These are phyloP conservation scores for Coemansia sp. DNA, from an alignment of 192 early-diverging fungal species.

Conservation along the genomic window DNA sequence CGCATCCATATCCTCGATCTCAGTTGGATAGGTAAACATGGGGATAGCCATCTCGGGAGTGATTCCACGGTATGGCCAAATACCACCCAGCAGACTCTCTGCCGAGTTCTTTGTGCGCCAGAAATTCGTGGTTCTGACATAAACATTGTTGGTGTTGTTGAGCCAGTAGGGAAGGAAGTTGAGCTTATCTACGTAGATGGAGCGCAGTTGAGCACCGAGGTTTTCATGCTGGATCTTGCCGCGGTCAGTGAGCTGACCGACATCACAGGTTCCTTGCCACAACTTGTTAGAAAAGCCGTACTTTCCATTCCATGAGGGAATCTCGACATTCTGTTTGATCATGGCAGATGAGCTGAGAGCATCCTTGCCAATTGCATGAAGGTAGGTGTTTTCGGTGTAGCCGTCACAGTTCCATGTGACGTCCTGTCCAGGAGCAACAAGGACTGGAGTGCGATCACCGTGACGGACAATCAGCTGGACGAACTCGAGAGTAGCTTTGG, in stretches of 20 bases:
- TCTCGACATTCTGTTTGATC: constrained; percentile 34
- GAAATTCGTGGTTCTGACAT: constrained; percentile 57
- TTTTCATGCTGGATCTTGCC: constrained; percentile 53
- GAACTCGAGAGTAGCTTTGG: constrained; percentile 49
- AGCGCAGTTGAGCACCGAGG: constrained; percentile 45
- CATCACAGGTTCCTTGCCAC: constrained; percentile 49
- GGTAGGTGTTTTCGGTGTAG: constrained; percentile 24
- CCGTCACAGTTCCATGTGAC: constrained; percentile 39
- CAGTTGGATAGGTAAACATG: constrained; percentile 46
- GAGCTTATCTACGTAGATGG: constrained; percentile 53
- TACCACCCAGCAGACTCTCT: constrained; percentile 44
- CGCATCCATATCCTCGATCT: constrained; percentile 49
- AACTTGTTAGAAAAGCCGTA: constrained; percentile 33
- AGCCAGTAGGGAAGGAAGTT: constrained; percentile 35
- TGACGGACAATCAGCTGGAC: constrained; percentile 58
- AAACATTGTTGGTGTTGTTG: constrained; percentile 42
- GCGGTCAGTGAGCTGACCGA: constrained; percentile 59
- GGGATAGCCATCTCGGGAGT: constrained; percentile 15
- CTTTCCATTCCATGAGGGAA: constrained; percentile 36
- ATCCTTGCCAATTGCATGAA: constrained; percentile 22
- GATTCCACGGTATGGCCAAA: constrained; percentile 44
- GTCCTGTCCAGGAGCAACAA: constrained; percentile 28
- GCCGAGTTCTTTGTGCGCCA: constrained; percentile 58
- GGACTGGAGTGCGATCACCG: constrained; percentile 52
- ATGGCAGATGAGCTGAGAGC: constrained; percentile 31